phyloP scores from a whole-genome alignment of 2,329 filamentous ascomycete genomes.

The Aspergillus uvarum region DNA sequence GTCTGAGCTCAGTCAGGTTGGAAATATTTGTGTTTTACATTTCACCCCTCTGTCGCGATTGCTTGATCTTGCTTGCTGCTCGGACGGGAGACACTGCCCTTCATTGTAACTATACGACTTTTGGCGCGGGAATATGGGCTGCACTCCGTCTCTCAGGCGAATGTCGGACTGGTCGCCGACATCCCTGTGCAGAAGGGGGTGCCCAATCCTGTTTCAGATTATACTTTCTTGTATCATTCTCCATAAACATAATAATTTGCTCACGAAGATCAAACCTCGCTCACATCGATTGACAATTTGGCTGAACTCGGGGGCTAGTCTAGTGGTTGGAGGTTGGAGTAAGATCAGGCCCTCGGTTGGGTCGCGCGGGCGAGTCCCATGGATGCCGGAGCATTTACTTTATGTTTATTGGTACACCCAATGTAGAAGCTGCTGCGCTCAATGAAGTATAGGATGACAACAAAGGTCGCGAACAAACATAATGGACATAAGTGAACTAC shows the following conservation, averaged over 20 bases:
- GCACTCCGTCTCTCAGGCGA: not conserved
- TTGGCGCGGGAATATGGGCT: not conserved
- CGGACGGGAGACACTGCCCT: not conserved
- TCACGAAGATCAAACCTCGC: not conserved
- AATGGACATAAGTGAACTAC: too few species aligned
- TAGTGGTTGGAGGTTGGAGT: not conserved
- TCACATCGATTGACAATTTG: not conserved
- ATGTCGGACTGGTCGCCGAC: not conserved
- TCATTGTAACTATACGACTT: not conserved
- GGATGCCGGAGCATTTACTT: not conserved
- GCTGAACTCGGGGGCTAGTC: too few species aligned
- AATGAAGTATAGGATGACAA: too few species aligned
- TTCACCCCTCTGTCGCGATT: not conserved
- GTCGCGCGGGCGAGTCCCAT: conserved; percentile 3
- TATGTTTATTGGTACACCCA: not conserved
- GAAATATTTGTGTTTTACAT: not conserved
- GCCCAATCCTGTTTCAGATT: not conserved
- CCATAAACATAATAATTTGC: not conserved
- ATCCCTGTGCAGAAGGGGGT: not conserved
- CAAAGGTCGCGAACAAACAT: too few species aligned
- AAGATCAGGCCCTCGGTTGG: not conserved
- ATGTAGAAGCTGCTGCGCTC: too few species aligned
- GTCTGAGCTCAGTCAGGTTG: conserved; percentile 3
- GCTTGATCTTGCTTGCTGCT: not conserved
- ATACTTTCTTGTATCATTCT: not conserved